Conservation (phyloP, 148 eudicot genomes). For the Amaranthus palmeri region DNA sequence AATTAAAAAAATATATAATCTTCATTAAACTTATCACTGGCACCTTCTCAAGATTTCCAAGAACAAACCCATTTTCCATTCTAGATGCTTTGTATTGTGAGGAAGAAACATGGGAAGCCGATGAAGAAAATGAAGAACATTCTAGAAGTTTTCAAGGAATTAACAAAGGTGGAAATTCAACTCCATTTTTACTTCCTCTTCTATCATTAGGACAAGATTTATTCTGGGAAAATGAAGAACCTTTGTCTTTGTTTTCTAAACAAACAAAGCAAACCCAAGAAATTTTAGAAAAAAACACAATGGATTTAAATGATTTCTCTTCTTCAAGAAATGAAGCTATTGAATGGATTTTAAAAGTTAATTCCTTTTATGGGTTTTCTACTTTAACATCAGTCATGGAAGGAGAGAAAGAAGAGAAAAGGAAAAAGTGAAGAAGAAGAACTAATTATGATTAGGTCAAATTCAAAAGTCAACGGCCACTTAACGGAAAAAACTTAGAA, state of each 20-base stretch:
- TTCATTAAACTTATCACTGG: conserved; percentile 24
- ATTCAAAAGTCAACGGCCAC: no score
- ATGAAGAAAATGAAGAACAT: conserved; percentile 12
- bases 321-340: conserved; percentile 37
- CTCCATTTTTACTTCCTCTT: conserved; percentile 17
- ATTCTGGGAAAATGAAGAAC: conserved; percentile 54
- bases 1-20: background rate
- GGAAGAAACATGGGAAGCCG: conserved; percentile 48
- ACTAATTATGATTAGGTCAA: no score
- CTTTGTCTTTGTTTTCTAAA: conserved; percentile 37
- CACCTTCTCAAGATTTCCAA: conserved; percentile 29
- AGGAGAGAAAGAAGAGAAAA: no score
- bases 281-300: conserved; percentile 6
- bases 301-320: conserved; percentile 15
- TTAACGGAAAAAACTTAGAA: no score
- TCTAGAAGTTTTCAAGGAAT: background rate
- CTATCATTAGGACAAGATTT: conserved; percentile 29
- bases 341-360: conserved; percentile 33
- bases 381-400: conserved; percentile 25
- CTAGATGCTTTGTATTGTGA: conserved; percentile 67
- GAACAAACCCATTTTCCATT: conserved; percentile 28
- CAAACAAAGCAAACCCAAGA: conserved; percentile 18
- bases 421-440: no score
- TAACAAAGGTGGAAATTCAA: background rate
- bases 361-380: conserved; percentile 35